Conservation (phyloP, 2,329 filamentous ascomycete genomes). For the Cladorrhinum sp. region DNA sequence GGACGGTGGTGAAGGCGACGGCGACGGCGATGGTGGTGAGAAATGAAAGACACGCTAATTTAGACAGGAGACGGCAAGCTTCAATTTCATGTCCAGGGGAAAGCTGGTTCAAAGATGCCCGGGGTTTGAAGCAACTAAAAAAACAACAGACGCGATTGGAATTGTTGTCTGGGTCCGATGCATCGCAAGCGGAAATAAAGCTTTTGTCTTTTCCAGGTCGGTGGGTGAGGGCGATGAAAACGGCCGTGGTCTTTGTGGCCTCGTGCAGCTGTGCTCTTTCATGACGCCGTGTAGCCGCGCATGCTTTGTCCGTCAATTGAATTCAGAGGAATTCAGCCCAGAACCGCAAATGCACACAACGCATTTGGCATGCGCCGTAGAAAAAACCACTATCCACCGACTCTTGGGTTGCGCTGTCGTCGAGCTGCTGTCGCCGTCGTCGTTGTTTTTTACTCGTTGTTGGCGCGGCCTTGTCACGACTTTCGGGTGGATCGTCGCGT, state of each 20-base stretch:
- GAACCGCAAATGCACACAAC: neutral
- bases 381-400: neutral
- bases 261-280: conserved; percentile 14
- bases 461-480: neutral
- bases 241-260: conserved; percentile 24
- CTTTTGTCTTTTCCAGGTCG: conserved; percentile 19
- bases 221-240: conserved; percentile 20
- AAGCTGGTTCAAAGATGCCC: neutral
- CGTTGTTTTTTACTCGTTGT: neutral
- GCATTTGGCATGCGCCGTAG: conserved; percentile 7
- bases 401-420: neutral
- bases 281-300: conserved; percentile 12
- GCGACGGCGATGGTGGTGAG: neutral
- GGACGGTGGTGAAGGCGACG: neutral
- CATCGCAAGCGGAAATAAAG: conserved; percentile 26
- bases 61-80: neutral
- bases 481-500: neutral
- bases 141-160: conserved; percentile 16
- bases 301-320: conserved; percentile 19
- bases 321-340: neutral
- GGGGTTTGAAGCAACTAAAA: conserved; percentile 15
- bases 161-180: conserved; percentile 6
- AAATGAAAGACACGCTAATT: conserved; percentile 1
- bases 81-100: neutral
- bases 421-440: neutral